Conservation (phyloP, 2,329 filamentous ascomycete genomes). For the Amesomyces nigricolor region DNA sequence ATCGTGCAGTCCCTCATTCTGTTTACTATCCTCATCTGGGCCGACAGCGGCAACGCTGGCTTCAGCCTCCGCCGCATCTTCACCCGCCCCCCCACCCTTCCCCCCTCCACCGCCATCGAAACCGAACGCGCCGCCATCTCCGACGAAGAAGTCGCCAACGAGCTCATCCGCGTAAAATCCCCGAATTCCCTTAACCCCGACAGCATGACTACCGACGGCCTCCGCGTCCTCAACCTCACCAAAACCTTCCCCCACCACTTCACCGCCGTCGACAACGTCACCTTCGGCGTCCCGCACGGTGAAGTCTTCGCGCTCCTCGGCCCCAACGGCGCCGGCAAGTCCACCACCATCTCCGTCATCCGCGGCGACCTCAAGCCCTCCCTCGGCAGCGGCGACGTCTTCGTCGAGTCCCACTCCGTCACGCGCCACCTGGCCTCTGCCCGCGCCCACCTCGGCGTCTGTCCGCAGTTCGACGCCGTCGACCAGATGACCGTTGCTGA, state of each 20-base stretch:
- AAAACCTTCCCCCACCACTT: constrained; percentile 67
- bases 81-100: constrained; percentile 19
- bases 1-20: constrained; percentile 66
- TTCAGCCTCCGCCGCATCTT: constrained; percentile 45
- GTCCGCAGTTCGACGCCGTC: constrained; percentile 81
- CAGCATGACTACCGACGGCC: constrained; percentile 49
- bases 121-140: constrained; percentile 26
- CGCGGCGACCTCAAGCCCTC: constrained; percentile 79
- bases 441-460: constrained; percentile 77
- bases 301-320: constrained; percentile 87
- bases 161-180: constrained; percentile 57
- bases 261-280: constrained; percentile 80
- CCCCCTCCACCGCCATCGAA: constrained; percentile 26
- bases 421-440: constrained; percentile 66
- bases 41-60: constrained; percentile 68
- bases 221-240: constrained; percentile 73
- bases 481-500: constrained; percentile 87
- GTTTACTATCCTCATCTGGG: constrained; percentile 69
- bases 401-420: constrained; percentile 73
- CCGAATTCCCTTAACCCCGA: constrained; percentile 32
- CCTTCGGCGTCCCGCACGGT: constrained; percentile 71
- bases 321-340: constrained; percentile 88
- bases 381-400: constrained; percentile 66
- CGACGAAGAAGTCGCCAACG: constrained; percentile 60
- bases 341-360: constrained; percentile 81